phyloP scores from a whole-genome alignment of 768 basidiomycete species.

The Tephrocybe sp. region DNA sequence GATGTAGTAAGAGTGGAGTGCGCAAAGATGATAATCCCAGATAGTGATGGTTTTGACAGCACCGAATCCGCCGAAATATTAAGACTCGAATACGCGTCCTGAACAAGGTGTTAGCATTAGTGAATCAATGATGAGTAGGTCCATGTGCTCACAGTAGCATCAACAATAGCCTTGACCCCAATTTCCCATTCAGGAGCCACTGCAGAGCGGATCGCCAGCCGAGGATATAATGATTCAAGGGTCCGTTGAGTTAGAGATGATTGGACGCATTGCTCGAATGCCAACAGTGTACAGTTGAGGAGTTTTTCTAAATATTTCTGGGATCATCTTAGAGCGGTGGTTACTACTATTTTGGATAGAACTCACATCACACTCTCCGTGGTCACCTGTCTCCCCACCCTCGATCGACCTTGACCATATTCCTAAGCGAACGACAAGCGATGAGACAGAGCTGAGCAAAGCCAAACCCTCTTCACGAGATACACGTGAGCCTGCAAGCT shows the following conservation, averaged over 20 bases:
- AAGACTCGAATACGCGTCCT: conserved; percentile 38
- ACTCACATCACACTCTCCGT: conserved; percentile 29
- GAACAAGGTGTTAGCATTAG: conserved; percentile 1
- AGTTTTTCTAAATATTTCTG: conserved; percentile 29
- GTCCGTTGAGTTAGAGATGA: conserved; percentile 45
- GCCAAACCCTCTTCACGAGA: conserved; percentile 31
- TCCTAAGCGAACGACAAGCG: conserved; percentile 24
- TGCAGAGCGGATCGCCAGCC: conserved; percentile 36
- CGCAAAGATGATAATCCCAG: conserved; percentile 37
- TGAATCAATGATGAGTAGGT: background rate
- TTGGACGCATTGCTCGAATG: conserved; percentile 38
- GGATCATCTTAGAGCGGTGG: background rate
- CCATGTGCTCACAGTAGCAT: conserved; percentile 37
- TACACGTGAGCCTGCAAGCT: conserved; percentile 22
- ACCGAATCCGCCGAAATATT: conserved; percentile 21
- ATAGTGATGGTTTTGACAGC: conserved; percentile 24
- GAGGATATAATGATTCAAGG: conserved; percentile 46
- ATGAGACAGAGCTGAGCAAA: conserved; percentile 28
- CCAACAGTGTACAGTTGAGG: conserved; percentile 35
- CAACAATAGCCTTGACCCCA: conserved; percentile 35
- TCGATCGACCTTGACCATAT: conserved; percentile 30
- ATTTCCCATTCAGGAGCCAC: conserved; percentile 35
- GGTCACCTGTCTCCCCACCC: conserved; percentile 22
- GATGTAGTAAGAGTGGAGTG: conserved; percentile 23
- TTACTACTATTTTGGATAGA: background rate